phyloP scores from a whole-genome alignment of 2,329 filamentous ascomycete genomes.

The Rhytidhysteron rufulum region DNA sequence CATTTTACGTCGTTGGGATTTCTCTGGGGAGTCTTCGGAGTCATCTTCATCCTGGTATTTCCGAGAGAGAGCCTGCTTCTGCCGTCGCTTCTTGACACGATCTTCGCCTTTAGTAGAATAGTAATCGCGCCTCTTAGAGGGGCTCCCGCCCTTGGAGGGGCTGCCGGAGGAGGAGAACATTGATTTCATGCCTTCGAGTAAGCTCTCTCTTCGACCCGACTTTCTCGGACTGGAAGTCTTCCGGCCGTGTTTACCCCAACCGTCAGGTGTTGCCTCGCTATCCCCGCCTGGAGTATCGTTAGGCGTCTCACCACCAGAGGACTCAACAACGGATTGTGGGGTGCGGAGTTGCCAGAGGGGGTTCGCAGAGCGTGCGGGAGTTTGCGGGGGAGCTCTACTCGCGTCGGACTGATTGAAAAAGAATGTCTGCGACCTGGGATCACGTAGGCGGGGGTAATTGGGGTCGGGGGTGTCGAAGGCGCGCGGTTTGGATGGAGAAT shows the following conservation, averaged over 20 bases:
- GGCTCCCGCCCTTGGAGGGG: too few species aligned
- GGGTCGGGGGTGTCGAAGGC: constrained; percentile 32
- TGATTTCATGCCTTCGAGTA: constrained; percentile 17
- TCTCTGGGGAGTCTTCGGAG: constrained; percentile 17
- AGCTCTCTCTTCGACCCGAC: constrained; percentile 26
- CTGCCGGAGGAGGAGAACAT: constrained; percentile 21
- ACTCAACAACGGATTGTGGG: constrained; percentile 39
- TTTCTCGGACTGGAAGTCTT: constrained; percentile 30
- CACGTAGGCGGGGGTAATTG: constrained; percentile 43
- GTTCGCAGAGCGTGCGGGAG: constrained; percentile 31
- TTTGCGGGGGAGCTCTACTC: constrained; percentile 37
- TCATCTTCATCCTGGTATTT: constrained; percentile 17
- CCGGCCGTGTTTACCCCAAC: constrained; percentile 15
- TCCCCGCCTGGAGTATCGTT: constrained; percentile 42
- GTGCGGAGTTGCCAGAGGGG: constrained; percentile 31
- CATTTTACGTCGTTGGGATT: constrained; percentile 2
- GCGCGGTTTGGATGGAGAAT: constrained; percentile 47
- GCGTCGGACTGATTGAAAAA: constrained; percentile 35
- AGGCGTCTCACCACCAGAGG: constrained; percentile 49
- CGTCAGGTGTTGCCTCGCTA: constrained; percentile 41
- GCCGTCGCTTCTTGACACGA: constrained; percentile 33
- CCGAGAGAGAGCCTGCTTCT: constrained; percentile 16
- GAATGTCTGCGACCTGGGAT: constrained; percentile 47
- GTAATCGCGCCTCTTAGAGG: constrained; percentile 29
- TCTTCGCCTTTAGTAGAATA: constrained; percentile 37